Base-by-base conservation (phyloP, 2,329 filamentous ascomycete genomes). In the Exophiala mesophila region DNA sequence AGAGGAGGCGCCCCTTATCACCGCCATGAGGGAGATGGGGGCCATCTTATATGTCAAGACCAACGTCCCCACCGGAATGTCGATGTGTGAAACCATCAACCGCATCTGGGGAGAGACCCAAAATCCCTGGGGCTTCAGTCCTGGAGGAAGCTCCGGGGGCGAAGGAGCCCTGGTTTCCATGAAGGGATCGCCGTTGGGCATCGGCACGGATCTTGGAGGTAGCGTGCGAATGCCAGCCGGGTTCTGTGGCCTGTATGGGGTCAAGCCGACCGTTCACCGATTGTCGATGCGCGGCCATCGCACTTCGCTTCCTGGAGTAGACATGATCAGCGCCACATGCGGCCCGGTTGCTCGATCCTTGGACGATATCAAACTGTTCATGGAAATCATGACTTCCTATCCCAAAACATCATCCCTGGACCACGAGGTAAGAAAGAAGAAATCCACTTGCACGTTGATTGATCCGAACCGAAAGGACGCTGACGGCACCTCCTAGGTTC, bases 41-140 rank as follows among this genome's bases (percentile, higher is more conserved):
- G 72, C 72, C 1, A 68, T 77, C 16, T 61, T 74, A 30, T 73
- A 74, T 48, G 65, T 67, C 48, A 76, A 76, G 57, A 75, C 73
- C 2, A 76, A 74, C 45, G 55, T 76, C 3, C 73, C 73, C 0
- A 67, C 71, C 1, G 63, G 62, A 1, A 65, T 68, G 63, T 67
- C 69, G 66, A 66, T 66, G 57, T 61, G 61, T 31, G 67, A 69
- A 41, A 66, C 65, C 3, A 61, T 61, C 20, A 68, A 64, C 53
- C 61, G 65, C 45, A 56, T 70, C 10, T 68, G 63, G 56, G 67
- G 66, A 12, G 62, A 67, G 32, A 66, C 63, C 0, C 59, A 61
- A 28, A 65, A 65, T 21, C 59, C 63, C 39, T 61, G 59, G 15
- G 54, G 53, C 3, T 53, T 63, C 4, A 61, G 57, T 1, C 56